Base-by-base conservation (phyloP, 192 early-diverging fungal species). In the Rhizophagus prolifer region DNA sequence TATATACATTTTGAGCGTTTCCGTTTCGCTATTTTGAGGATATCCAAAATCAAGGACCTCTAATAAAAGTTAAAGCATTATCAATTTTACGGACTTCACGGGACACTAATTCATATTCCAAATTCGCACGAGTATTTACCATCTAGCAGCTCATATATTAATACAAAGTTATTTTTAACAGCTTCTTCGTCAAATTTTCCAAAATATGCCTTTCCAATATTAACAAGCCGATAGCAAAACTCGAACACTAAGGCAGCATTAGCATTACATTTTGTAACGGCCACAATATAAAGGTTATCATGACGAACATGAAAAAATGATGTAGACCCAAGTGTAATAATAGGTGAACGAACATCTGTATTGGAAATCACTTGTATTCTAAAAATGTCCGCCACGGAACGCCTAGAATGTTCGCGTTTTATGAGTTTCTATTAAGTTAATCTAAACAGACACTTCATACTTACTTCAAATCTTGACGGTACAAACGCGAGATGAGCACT, bases 261-360 rank as follows among this genome's bases (percentile, higher is more conserved):
- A 61, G 89, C 88, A 72, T 95, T 95, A 87, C 89, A 89, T 78
- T 91, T 91, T 1, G 92, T 89, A 44, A 91, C 87, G 0, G 90
- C 93, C 50, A 96, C 96, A 54, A 98, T 88, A 78, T 94, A 98
- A 25, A 99, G 86, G 82, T 98, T 98, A 81, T 98, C 97, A 86
- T 98, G 95, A 58, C 93, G 92, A 76, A 96, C 91, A 82, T 99
- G 96, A 87, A 96, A 97, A 83, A 97, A 99, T 31, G 94, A 92
- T 7, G 94, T 95, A 61, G 92, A 91, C 31, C 95, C 96, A 41
- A 98, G 81, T 1, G 94, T 96, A 44, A 91, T 90, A 65, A 97
- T 93, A n/a, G 97, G 96, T 16, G 92, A 93, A 28, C 90, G 91
- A 3, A 94, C 85, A 65, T 95, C 89, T 13, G 95, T 93, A 47